Base-by-base conservation (phyloP, 2,329 filamentous ascomycete species). In the Cordyceps farinosa region DNA sequence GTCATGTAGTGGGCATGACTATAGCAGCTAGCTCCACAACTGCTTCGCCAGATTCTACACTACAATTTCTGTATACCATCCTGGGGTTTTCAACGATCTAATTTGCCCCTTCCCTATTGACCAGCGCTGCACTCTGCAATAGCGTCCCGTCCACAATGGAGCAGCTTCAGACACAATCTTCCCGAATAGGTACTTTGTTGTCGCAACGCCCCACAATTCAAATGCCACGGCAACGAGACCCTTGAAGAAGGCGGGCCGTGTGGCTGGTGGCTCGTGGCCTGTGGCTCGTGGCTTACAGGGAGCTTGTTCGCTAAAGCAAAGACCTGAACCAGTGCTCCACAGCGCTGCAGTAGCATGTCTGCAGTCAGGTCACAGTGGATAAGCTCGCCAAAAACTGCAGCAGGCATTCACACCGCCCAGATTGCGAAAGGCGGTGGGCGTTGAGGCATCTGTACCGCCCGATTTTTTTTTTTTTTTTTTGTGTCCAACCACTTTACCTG, bases 171-270 rank as follows among this genome's bases (percentile, higher is more conserved):
- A 40, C 38, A 56, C 53, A 32, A 17, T 11, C 5, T 34, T 47
- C 54, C 54, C 30, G 36, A 36, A 47, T 47, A 57, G 54, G 54
- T 47, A 57, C 29, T 47, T 2, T 57, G 54, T 57, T 57, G 42
- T 57, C 10, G 42, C 8, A 9, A 4, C 3, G 55, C 44, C 44
- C 55, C 55, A 58, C n/a, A 57, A 4, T 29, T 58, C 4, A 58
- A 58, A 58, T 58, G 44, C 44, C 55, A 58, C 13, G 22, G 55
- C 55, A 58, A 58, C 55, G 55, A 32, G 55, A 56, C 36, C 42
- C 42, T 22, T 17, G 53, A 6, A 8, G 17, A 11, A 7, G 55
- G 29, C 10, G 13, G 4, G 10, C 8, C 30, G 13, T 27, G 53
- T 56, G 53, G 38, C 40, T 44, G 13, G 48, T 52, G 48, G 29